These are phyloP conservation scores for Mucor sp. DNA, from an alignment of 371 early-diverging fungal genomes.

Conservation along the genomic window DNA sequence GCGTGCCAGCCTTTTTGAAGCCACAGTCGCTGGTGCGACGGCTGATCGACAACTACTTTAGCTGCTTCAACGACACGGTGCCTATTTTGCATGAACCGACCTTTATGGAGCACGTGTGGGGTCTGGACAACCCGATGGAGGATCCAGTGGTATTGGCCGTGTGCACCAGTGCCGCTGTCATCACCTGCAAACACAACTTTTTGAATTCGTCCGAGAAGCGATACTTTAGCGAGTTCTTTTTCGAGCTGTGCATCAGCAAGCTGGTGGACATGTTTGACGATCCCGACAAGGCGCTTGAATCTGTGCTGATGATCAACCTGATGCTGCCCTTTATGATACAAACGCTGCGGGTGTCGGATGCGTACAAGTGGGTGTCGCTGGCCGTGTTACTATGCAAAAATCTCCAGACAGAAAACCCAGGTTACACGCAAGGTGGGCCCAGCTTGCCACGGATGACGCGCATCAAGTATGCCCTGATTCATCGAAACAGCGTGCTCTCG, in stretches of 20 bases:
- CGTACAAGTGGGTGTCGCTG: conserved; percentile 12
- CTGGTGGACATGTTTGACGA: conserved; percentile 22
- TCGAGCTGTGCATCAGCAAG: background rate
- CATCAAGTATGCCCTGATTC: conserved; percentile 6
- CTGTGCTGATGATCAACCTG: conserved; percentile 10
- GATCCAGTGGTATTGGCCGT: conserved; percentile 22
- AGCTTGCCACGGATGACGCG: background rate
- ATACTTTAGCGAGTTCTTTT: conserved; percentile 20
- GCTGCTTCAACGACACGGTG: conserved; percentile 6
- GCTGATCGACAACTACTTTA: conserved; percentile 16
- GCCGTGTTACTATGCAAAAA: background rate
- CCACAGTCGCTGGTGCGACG: background rate
- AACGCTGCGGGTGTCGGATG: conserved; percentile 5
- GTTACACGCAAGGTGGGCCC: background rate
- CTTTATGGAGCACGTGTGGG: conserved; percentile 6
- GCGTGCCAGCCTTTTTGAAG: background rate
- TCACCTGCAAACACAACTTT: conserved; percentile 11
- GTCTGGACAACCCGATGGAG: conserved; percentile 4
- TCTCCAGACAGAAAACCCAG: conserved; percentile 4
- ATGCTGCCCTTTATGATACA: conserved; percentile 5
- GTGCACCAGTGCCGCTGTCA: background rate
- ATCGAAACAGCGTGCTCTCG: conserved; percentile 2
- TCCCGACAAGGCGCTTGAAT: conserved; percentile 13
- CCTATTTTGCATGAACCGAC: conserved; percentile 21
- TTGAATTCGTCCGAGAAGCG: conserved; percentile 16